A percentile compares a stretch with the other conserved stretches of the same genome.
phyloP scores from a whole-genome alignment of 2,329 filamentous ascomycete genomes.

The Botrytis fabae region DNA sequence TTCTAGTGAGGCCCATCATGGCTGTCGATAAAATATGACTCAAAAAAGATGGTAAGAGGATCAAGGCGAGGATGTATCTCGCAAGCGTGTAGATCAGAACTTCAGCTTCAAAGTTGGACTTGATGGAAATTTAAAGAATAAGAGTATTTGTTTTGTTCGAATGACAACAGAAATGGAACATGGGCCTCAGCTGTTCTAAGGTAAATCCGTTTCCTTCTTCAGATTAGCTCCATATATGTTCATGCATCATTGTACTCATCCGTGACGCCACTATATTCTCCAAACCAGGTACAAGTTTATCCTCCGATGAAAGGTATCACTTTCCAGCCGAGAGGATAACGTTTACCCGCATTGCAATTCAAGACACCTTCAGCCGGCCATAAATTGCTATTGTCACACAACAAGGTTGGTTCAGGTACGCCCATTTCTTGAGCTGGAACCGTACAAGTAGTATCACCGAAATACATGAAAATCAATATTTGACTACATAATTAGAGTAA shows the following conservation, averaged over 20 bases:
- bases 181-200: not conserved
- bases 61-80: constrained; percentile 10
- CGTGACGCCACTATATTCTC: not conserved
- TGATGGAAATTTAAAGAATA: not conserved
- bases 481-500: not conserved
- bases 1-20: constrained; percentile 19
- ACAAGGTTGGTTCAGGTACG: not conserved
- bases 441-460: not conserved
- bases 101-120: constrained; percentile 4
- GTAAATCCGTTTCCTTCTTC: not conserved
- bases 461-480: not conserved
- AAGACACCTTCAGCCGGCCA: constrained; percentile 6
- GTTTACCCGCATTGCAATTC: not conserved
- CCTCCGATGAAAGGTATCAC: not conserved
- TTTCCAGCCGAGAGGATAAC: not conserved
- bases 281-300: not conserved
- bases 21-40: not conserved
- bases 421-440: not conserved
- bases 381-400: not conserved
- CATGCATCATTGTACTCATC: not conserved
- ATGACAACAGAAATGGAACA: not conserved
- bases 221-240: not conserved
- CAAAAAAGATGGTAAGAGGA: not conserved
- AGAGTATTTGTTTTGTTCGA: not conserved
- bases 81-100: constrained; percentile 2